phyloP scores from a whole-genome alignment of 176 grass and related monocot genomes.

The Lolium multiflorum region DNA sequence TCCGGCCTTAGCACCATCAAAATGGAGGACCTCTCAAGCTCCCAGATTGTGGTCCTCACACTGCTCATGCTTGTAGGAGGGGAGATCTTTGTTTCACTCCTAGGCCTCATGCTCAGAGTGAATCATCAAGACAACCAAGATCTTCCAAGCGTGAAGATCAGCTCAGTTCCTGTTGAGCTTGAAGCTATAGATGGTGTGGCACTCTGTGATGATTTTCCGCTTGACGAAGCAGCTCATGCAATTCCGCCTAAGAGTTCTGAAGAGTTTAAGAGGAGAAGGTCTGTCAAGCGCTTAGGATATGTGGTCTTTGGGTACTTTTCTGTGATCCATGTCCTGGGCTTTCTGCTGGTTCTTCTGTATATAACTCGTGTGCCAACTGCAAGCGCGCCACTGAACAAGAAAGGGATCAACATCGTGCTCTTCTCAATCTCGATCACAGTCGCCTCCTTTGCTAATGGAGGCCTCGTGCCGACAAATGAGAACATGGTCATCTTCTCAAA shows the following conservation, averaged over 20 bases:
- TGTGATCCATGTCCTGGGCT: constrained; percentile 50
- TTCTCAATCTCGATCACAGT: constrained; percentile 58
- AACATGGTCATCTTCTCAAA: constrained; percentile 66
- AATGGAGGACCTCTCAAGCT: constrained; percentile 68
- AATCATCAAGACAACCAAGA: constrained; percentile 16
- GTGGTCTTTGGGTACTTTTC: constrained; percentile 56
- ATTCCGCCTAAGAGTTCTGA: background rate
- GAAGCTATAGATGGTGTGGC: background rate
- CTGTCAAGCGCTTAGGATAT: constrained; percentile 42
- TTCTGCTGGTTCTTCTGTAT: constrained; percentile 51
- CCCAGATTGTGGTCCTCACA: constrained; percentile 55
- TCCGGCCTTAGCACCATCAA: constrained; percentile 53
- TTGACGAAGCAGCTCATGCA: background rate
- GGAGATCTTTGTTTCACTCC: constrained; percentile 61
- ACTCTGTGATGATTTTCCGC: constrained; percentile 24
- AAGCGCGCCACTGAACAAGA: constrained; percentile 39
- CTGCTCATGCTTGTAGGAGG: constrained; percentile 66
- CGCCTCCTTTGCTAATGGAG: constrained; percentile 61
- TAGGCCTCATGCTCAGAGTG: constrained; percentile 56
- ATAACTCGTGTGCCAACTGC: constrained; percentile 42
- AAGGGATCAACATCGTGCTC: constrained; percentile 52
- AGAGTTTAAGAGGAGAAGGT: constrained; percentile 35
- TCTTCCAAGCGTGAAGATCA: constrained; percentile 5
- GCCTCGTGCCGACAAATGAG: constrained; percentile 70
- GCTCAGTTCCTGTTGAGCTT: constrained; percentile 40